These are phyloP conservation scores for Coemansia sp. DNA, from an alignment of 192 early-diverging fungal genomes.

Conservation along the genomic window DNA sequence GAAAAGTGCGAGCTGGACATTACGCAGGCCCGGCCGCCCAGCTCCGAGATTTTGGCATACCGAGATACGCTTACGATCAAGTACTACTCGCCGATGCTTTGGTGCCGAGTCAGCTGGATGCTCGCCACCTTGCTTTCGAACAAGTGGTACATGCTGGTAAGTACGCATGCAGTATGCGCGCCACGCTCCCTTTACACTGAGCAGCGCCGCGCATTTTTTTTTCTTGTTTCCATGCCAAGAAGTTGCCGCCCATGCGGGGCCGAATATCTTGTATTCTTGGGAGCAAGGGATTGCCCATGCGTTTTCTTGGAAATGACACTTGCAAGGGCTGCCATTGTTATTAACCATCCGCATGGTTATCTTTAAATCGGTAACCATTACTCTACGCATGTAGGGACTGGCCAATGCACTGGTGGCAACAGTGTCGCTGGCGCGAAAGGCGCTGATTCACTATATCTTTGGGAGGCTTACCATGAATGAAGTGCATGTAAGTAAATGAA, in stretches of 20 bases:
- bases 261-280: not conserved
- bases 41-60: conserved; percentile 16
- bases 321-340: not conserved
- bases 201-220: not conserved
- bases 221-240: not conserved
- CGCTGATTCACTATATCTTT: conserved; percentile 45
- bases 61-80: conserved; percentile 48
- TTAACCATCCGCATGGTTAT: not conserved
- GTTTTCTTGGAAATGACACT: conserved; percentile 2
- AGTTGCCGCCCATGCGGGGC: not conserved
- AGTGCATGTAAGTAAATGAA: conserved; percentile 47
- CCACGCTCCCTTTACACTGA: not conserved
- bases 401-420: conserved; percentile 50
- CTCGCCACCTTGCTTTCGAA: conserved; percentile 44
- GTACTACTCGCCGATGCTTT: conserved; percentile 39
- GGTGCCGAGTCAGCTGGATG: conserved; percentile 53
- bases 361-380: not conserved
- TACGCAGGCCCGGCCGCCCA: conserved; percentile 13
- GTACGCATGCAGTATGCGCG: not conserved
- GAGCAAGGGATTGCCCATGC: conserved; percentile 3
- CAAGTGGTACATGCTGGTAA: conserved; percentile 53
- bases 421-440: conserved; percentile 47
- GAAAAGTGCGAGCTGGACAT: conserved; percentile 48
- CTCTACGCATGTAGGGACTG: conserved; percentile 34
- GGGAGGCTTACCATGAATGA: conserved; percentile 41